phyloP scores from a whole-genome alignment of 768 basidiomycete genomes.

The Suillus paluster region DNA sequence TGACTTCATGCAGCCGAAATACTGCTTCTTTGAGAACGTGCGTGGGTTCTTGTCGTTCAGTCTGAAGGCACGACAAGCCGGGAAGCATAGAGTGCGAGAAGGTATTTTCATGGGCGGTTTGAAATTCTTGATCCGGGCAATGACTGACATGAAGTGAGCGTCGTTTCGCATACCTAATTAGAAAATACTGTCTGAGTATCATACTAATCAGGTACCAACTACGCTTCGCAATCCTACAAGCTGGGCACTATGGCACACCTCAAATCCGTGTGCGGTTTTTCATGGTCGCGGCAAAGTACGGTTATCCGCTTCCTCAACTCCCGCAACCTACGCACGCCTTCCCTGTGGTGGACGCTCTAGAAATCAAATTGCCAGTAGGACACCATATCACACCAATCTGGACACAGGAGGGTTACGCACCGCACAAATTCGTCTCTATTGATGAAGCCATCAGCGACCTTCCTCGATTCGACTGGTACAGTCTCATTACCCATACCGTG shows the following conservation, averaged over 20 bases:
- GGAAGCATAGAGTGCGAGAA: constrained; percentile 54
- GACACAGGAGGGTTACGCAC: constrained; percentile 53
- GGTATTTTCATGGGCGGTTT: constrained; percentile 77
- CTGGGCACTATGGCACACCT: constrained; percentile 52
- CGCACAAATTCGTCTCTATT: constrained; percentile 61
- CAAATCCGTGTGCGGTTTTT: constrained; percentile 54
- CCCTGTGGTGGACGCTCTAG: constrained; percentile 44
- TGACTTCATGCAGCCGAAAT: constrained; percentile 45
- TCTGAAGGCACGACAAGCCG: constrained; percentile 42
- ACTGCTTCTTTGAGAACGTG: constrained; percentile 54
- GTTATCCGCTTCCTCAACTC: constrained; percentile 40
- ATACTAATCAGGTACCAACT: constrained; percentile 44
- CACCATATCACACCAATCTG: constrained; percentile 47
- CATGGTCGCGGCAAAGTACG: constrained; percentile 45
- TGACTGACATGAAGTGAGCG: constrained; percentile 69
- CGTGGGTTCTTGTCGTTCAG: constrained; percentile 47
- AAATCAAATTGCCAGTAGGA: constrained; percentile 54
- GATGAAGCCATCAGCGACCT: constrained; percentile 79
- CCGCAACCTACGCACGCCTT: constrained; percentile 51
- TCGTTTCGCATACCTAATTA: background rate
- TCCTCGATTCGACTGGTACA: constrained; percentile 74
- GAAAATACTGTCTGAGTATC: background rate
- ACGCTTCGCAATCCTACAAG: constrained; percentile 47
- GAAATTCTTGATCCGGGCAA: constrained; percentile 63
- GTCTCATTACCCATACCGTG: background rate